Evolutionary conservation across 352 stramenopile species (phyloP).

Genomic region (Phytophthora aleatoria): DNA sequence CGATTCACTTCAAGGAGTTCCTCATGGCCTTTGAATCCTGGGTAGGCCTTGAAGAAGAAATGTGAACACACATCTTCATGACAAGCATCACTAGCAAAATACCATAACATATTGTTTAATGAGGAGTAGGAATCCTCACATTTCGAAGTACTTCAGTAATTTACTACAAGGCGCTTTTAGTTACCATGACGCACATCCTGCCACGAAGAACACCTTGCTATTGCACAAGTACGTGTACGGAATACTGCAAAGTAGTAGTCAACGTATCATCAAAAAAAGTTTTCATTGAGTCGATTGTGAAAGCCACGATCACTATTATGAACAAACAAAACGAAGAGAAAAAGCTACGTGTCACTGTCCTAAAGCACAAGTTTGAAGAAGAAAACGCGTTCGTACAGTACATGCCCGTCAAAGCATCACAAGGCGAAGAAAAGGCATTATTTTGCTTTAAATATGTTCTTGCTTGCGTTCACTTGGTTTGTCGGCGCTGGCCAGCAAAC

Average conservation of each 20-base stretch:
- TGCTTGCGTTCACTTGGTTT: slow-evolving; percentile 18
- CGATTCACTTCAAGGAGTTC: slow-evolving; percentile 91
- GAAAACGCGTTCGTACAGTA: not conserved
- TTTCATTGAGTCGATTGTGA: not conserved
- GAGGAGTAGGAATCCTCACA: too few species aligned
- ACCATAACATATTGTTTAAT: not conserved
- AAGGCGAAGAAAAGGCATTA: slow-evolving; percentile 30
- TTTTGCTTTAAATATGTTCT: slow-evolving; percentile 43
- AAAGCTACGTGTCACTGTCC: too few species aligned
- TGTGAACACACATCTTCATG: not conserved
- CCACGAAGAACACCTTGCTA: too few species aligned
- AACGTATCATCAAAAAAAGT: not conserved
- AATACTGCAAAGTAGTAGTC: too few species aligned
- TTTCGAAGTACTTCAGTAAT: too few species aligned
- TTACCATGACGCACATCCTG: too few species aligned
- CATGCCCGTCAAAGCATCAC: slow-evolving; percentile 1
- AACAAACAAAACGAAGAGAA: too few species aligned
- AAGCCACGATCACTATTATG: too few species aligned
- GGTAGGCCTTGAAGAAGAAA: slow-evolving; percentile 75
- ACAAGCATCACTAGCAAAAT: not conserved
- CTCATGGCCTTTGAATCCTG: slow-evolving; percentile 88
- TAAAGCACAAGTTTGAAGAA: too few species aligned
- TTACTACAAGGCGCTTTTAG: too few species aligned
- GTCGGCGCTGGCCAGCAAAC: slow-evolving; percentile 6
- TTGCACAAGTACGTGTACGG: too few species aligned